Evolutionary conservation across 176 grass and related monocot genomes (phyloP), one percentile per base, ranked within the genome.

Genomic region (Coix lacrymajobi): DNA sequence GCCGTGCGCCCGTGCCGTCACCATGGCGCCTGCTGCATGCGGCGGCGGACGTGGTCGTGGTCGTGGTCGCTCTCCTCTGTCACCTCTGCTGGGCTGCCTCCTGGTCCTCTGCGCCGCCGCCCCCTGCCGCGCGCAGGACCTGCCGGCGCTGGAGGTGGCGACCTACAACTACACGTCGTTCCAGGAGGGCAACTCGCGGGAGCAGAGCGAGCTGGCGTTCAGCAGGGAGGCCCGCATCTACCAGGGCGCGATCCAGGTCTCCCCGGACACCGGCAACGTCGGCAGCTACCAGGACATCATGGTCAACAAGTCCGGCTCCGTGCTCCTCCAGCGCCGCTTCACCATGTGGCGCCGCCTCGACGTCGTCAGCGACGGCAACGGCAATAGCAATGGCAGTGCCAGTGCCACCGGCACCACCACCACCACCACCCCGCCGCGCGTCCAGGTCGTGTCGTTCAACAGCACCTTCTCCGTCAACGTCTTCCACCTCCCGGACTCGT

Each of bases 391-490:
- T 1, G 49, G 1, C 5, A 6, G 3, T 52, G 22, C 8, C 8
- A 9, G 26, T 13, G n/a, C 58, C 1, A 6, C 34, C 34, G n/a
- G n/a, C n/a, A n/a, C n/a, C n/a, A n/a, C n/a, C n/a, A n/a, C n/a
- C n/a, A n/a, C n/a, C n/a, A n/a, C n/a, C n/a, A n/a, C n/a, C n/a
- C n/a, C n/a, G n/a, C 75, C 0, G 41, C 76, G 20, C 28, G 8
- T 33, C 40, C 77, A 66, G 16, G 86, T 94, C 36, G 83, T 58
- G 38, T 90, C 92, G 25, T 91, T 94, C 85, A 91, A 88, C 75
- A 81, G n/a, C 56, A 83, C 75, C 40, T 94, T 94, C 83, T 83
- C 69, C 75, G 66, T 91, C 14, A 94, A 91, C 83, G 80, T 94
- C 6, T 80, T 30, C 82, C 77, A 84, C 62, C 43, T 31, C 43